Conservation (phyloP, 345 rosid species). For the Eucalyptus marginata region DNA sequence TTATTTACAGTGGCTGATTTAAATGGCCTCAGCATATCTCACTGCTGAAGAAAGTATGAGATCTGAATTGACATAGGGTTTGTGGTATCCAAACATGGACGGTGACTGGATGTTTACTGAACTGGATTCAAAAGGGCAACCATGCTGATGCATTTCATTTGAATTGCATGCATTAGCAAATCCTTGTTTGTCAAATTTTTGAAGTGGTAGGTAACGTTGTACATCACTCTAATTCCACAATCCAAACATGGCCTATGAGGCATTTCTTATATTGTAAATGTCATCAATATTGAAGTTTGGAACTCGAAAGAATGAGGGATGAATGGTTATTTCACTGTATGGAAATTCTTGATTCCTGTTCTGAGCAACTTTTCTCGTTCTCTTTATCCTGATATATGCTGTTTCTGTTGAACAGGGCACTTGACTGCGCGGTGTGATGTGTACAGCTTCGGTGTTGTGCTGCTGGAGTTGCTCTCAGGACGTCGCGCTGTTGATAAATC, state of each 20-base stretch:
- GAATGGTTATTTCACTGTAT: neutral
- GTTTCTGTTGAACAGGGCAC: constrained; percentile 24
- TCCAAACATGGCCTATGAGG: neutral
- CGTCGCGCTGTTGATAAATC: constrained; percentile 36
- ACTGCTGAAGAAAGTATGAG: neutral
- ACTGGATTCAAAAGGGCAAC: neutral
- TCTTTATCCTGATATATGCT: neutral
- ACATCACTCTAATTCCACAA: neutral
- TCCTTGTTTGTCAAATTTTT: neutral
- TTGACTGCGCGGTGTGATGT: constrained; percentile 55
- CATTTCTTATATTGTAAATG: neutral
- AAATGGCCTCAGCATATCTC: neutral
- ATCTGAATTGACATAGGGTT: neutral
- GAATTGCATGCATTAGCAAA: neutral
- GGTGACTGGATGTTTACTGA: neutral
- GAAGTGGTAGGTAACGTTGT: neutral
- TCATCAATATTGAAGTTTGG: neutral
- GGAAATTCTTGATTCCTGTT: neutral
- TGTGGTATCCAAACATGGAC: neutral
- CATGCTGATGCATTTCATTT: neutral
- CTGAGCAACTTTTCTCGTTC: neutral
- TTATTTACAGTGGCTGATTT: neutral
- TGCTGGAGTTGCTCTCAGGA: constrained; percentile 56
- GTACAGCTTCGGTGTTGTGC: constrained; percentile 66
- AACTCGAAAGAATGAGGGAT: neutral